Base-by-base conservation (phyloP, 805 yeast genomes). In the Candida sphagnicola region DNA sequence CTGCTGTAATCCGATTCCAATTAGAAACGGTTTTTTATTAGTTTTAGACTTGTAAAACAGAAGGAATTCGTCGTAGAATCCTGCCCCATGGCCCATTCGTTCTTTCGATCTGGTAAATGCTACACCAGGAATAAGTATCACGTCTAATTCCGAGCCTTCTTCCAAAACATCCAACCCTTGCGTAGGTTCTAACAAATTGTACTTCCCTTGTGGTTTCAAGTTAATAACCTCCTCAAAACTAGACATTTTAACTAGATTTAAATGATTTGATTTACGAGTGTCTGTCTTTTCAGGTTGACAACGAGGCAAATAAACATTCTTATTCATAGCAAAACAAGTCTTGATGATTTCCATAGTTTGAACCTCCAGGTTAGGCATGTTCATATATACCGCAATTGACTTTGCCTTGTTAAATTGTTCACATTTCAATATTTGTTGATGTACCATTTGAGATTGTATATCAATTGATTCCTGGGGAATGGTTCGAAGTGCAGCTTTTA, bases 81-180 rank as follows among this genome's bases (percentile, higher is more conserved):
- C 99, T 4, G 82, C 91, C 1, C 99, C 99, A 56, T 88, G 95
- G 1, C 99, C 99, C 38, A 91, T 56, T 38, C 99, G 57, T 10
- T 66, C 57, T 16, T 79, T 60, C 1, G 42, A 41, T 4, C 18
- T 46, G 1, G 85, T 74, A 57, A 86, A 90, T 1, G 86, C 96
- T 1, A 91, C 82, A 0, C 95, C 97, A 0, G 98, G 98, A 0
- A 91, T 69, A 5, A 91, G 60, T 5, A 91, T 63, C 8, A 91
- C 50, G 48, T 91, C 97, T 16, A 91, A 60, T 2, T 40, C 47
- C 2, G 60, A 62, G 3, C 46, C 52, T 1, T 51, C 21, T 1
- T 50, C 51, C 35, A 60, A 37, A 3, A 46, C 41, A 41, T 67
- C 61, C 1, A 58, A 57, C 0, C 67, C 65, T 0, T 47, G 44